Evolutionary conservation across 2,329 filamentous ascomycete species (phyloP).

Genomic region (Bertia moriformis): DNA sequence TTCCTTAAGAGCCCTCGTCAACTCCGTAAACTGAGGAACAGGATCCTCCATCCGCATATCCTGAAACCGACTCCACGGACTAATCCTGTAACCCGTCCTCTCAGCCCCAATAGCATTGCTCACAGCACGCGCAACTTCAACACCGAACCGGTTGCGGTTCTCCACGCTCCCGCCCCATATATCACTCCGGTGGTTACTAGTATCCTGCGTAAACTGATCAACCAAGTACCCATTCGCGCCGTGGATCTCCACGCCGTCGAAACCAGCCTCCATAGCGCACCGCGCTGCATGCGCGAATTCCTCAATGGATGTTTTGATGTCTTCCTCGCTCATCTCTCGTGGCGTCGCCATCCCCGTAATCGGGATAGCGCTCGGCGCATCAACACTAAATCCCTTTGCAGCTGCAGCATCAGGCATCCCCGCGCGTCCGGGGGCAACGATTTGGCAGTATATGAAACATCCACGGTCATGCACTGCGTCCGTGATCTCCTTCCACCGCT

Average conservation of each 20-base stretch:
- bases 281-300: not conserved
- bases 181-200: conserved; percentile 36
- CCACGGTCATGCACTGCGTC: conserved; percentile 44
- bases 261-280: conserved; percentile 17
- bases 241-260: conserved; percentile 27
- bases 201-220: conserved; percentile 40
- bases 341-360: conserved; percentile 6
- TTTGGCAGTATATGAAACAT: conserved; percentile 38
- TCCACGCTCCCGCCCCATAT: conserved; percentile 32
- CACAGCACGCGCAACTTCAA: conserved; percentile 36
- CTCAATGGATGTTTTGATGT: not conserved
- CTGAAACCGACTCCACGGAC: conserved; percentile 39
- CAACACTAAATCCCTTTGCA: conserved; percentile 11
- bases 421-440: conserved; percentile 42
- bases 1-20: conserved; percentile 30
- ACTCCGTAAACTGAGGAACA: conserved; percentile 37
- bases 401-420: conserved; percentile 13
- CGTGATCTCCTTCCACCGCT: conserved; percentile 39
- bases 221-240: conserved; percentile 29
- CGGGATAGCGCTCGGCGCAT: conserved; percentile 15
- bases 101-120: conserved; percentile 30
- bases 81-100: conserved; percentile 34
- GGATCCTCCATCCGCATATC: conserved; percentile 43
- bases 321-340: not conserved
- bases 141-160: conserved; percentile 30